phyloP scores from a whole-genome alignment of 495 filamentous ascomycete genomes.

The Hyaloscypha finlandica region DNA sequence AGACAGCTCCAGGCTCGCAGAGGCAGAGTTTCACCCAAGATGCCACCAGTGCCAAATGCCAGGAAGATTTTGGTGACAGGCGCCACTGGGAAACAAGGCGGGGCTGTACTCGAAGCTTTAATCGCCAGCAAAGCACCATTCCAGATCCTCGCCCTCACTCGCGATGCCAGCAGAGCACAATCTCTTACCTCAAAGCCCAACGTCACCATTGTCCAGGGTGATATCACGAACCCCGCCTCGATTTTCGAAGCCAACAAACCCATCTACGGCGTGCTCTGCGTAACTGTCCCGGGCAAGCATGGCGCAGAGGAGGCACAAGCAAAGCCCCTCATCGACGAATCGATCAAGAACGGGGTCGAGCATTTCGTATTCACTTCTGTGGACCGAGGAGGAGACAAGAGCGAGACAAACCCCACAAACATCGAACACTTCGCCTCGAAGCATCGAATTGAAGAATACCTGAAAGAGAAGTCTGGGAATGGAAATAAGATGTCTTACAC shows the following conservation, averaged over 20 bases:
- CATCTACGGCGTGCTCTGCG: slow-evolving; percentile 52
- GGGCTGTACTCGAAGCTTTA: slow-evolving; percentile 60
- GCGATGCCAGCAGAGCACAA: slow-evolving; percentile 56
- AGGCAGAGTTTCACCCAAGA: not conserved
- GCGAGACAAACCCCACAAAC: slow-evolving; percentile 56
- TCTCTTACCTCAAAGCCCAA: slow-evolving; percentile 46
- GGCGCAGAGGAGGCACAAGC: slow-evolving; percentile 61
- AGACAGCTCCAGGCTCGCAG: too few species aligned
- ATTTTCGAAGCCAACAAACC: slow-evolving; percentile 41
- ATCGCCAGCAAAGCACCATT: slow-evolving; percentile 44
- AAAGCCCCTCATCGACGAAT: slow-evolving; percentile 60
- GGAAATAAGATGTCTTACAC: slow-evolving; percentile 55
- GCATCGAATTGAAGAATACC: slow-evolving; percentile 64
- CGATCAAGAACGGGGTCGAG: slow-evolving; percentile 58
- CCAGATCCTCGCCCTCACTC: slow-evolving; percentile 71
- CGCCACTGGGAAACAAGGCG: slow-evolving; percentile 74
- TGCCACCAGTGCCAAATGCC: not conserved
- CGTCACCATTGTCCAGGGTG: slow-evolving; percentile 28
- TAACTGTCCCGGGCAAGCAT: slow-evolving; percentile 40
- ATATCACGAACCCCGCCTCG: slow-evolving; percentile 36
- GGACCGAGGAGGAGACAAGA: slow-evolving; percentile 64
- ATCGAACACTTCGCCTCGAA: slow-evolving; percentile 72
- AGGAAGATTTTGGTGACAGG: slow-evolving; percentile 60
- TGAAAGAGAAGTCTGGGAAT: slow-evolving; percentile 43
- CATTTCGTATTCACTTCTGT: slow-evolving; percentile 72